phyloP scores from a whole-genome alignment of 106 monocot species.

The Hemerocallis citrina region DNA sequence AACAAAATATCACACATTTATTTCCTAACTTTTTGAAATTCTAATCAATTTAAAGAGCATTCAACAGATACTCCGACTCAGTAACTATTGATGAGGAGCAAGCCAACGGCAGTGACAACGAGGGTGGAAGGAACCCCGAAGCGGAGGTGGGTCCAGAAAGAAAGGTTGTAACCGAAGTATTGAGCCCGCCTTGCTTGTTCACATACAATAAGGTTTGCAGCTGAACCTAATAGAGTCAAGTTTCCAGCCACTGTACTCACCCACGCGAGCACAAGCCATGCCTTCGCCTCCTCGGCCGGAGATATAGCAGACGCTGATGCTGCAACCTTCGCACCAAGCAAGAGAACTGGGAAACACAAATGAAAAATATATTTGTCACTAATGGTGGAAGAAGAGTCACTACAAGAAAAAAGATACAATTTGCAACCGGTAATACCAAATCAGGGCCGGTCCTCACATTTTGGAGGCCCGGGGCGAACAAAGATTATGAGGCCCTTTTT shows the following conservation, averaged over 20 bases:
- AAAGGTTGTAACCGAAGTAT: slow-evolving; percentile 42
- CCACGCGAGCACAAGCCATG: slow-evolving; percentile 72
- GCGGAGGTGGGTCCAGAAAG: slow-evolving; percentile 41
- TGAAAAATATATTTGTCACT: no score
- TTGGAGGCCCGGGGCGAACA: no score
- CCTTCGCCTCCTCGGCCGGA: slow-evolving; percentile 33
- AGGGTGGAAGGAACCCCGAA: slow-evolving; percentile 64
- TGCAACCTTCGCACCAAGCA: slow-evolving; percentile 64
- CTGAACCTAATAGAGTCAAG: slow-evolving; percentile 58
- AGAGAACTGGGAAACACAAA: slow-evolving; percentile 50
- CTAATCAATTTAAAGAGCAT: no score
- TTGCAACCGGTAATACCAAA: no score
- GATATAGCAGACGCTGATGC: slow-evolving; percentile 55
- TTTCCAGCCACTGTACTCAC: slow-evolving; percentile 79
- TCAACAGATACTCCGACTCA: no score
- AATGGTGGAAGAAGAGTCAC: no score
- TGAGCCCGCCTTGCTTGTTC: slow-evolving; percentile 51
- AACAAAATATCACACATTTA: no score
- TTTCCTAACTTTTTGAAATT: no score
- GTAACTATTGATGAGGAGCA: slow-evolving; percentile 38
- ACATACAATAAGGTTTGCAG: slow-evolving; percentile 70
- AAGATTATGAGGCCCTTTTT: no score
- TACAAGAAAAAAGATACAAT: no score
- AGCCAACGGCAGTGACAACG: slow-evolving; percentile 37
- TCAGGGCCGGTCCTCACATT: no score